Evolutionary conservation across 2,329 filamentous ascomycete species (phyloP), one percentile per base, ranked within the genome.

Genomic region (Botrytis squamosa): DNA sequence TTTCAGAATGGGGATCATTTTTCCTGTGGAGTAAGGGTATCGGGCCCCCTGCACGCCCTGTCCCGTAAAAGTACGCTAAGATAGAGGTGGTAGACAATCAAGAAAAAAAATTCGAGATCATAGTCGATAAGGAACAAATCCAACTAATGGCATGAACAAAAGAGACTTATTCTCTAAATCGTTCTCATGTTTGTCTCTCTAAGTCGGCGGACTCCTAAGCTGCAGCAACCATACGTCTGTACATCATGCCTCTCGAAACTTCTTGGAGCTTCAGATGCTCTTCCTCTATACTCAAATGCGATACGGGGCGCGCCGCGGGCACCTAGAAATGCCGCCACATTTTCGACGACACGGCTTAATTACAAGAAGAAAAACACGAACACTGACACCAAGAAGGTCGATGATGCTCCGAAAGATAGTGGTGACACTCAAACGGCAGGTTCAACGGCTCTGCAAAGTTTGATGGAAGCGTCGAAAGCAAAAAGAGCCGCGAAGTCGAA

Each of bases 171-270:
- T 36, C 44, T 42, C 36, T 64, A 22, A 55, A 73, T n/a, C 25
- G 20, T 63, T 55, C 59, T 36, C 9, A 80, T 80, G 79, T 77
- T 79, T 57, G 65, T 76, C n/a, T 76, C 76, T 75, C 33, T 79
- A 36, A 75, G 77, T 52, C 78, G 78, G 55, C 73, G 76, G 52
- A 74, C 74, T 36, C 74, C 74, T 65, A 77, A 71, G 63, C 63
- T 73, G 25, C 75, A 66, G 65, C 74, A 76, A 22, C 59, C 74
- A 64, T 76, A 80, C 60, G 75, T 77, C 40, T 79, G 78, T 57
- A 76, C 77, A 71, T 75, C 74, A 75, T 79, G 78, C 71, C 67
- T 78, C 59, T 75, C 71, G 68, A 76, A 70, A 63, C 63, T 72
- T 44, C 55, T 72, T 44, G 55, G 69, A 52, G 63, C 73, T 33